Conservation (phyloP, 2,329 filamentous ascomycete genomes). For the Elsinoe batatas region DNA sequence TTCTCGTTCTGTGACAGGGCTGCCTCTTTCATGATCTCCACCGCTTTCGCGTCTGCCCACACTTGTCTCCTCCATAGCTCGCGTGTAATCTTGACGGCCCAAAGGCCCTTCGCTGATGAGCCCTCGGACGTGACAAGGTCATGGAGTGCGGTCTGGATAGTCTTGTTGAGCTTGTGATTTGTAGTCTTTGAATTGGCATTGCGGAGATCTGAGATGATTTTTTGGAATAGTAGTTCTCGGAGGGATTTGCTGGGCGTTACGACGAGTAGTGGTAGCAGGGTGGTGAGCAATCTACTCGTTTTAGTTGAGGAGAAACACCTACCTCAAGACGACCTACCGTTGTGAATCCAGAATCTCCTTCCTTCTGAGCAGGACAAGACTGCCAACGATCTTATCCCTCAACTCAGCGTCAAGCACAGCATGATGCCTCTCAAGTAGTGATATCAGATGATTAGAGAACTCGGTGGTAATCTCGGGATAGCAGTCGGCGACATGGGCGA, state of each 20-base stretch:
- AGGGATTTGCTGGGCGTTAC: conserved; percentile 87
- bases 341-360: conserved; percentile 88
- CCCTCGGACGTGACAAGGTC: conserved; percentile 83
- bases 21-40: conserved; percentile 97
- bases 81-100: conserved; percentile 90
- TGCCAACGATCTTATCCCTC: conserved; percentile 88
- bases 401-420: conserved; percentile 71
- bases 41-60: conserved; percentile 87
- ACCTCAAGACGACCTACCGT: conserved; percentile 32
- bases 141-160: conserved; percentile 85
- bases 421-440: conserved; percentile 74
- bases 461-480: conserved; percentile 70
- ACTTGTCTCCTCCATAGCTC: conserved; percentile 95
- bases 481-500: conserved; percentile 87
- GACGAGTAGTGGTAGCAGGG: conserved; percentile 87
- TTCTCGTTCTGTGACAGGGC: conserved; percentile 85
- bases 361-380: conserved; percentile 73
- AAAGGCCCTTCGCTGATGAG: conserved; percentile 75
- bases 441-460: conserved; percentile 73
- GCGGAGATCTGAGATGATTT: conserved; percentile 84
- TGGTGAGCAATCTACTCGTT: conserved; percentile 56
- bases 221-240: conserved; percentile 71
- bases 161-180: conserved; percentile 88
- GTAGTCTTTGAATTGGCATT: conserved; percentile 76
- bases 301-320: conserved; percentile 14